Evolutionary conservation across 805 yeast genomes (phyloP).

Genomic region (Lachancea waltii): DNA sequence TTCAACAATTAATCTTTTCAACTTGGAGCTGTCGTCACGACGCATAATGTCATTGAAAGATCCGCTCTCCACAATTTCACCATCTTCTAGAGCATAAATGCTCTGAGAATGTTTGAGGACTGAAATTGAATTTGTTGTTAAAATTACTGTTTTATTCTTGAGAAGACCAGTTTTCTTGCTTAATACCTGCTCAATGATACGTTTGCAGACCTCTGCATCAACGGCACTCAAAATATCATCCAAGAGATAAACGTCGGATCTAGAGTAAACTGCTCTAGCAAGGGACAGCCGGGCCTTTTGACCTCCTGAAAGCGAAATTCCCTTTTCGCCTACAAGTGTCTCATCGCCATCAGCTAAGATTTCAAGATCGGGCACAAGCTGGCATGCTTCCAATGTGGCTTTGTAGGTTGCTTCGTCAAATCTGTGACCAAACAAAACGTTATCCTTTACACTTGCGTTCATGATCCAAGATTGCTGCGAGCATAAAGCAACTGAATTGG

Average conservation of each 20-base stretch:
- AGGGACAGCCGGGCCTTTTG: conserved; percentile 58
- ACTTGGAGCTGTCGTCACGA: conserved; percentile 27
- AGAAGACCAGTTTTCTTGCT: conserved; percentile 40
- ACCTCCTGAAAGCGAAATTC: conserved; percentile 55
- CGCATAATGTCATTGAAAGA: conserved; percentile 44
- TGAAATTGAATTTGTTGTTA: conserved; percentile 53
- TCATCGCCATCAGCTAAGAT: conserved; percentile 47
- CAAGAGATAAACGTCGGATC: conserved; percentile 50
- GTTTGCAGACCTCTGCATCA: conserved; percentile 62
- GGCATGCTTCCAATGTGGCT: conserved; percentile 43
- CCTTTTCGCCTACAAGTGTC: conserved; percentile 54
- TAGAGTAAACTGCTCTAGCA: conserved; percentile 63
- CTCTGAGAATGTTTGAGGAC: conserved; percentile 52
- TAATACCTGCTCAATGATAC: conserved; percentile 45
- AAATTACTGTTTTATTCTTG: conserved; percentile 44
- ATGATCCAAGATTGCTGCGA: conserved; percentile 53
- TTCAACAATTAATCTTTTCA: conserved; percentile 28
- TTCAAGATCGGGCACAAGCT: conserved; percentile 41
- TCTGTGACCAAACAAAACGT: conserved; percentile 45
- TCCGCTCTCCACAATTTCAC: conserved; percentile 53
- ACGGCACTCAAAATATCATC: conserved; percentile 70
- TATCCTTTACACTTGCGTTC: conserved; percentile 45
- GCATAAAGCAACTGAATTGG: conserved; percentile 46
- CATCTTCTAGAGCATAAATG: conserved; percentile 51
- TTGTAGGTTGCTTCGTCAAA: conserved; percentile 39